Evolutionary conservation across 257 asterid species (phyloP).

Genomic region (Buddleja alternifolia): DNA sequence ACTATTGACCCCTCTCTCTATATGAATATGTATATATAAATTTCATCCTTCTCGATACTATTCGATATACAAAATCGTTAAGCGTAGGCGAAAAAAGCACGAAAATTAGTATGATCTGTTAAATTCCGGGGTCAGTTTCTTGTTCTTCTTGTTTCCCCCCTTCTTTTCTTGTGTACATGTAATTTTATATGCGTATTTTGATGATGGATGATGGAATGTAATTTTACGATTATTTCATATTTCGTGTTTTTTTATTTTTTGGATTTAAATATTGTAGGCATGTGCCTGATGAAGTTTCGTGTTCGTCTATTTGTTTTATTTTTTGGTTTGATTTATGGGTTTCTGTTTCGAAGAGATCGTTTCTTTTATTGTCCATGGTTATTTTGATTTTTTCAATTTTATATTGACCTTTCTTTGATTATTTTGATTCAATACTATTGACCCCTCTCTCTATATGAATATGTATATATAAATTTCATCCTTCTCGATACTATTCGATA

Average conservation of each 20-base stretch:
- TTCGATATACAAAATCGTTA: background rate
- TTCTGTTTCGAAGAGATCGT: background rate
- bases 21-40: background rate
- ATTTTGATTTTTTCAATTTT: background rate
- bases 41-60: constrained; percentile 19
- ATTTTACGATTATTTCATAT: background rate
- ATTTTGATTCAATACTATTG: background rate
- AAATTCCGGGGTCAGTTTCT: constrained; percentile 18
- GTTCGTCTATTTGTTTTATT: background rate
- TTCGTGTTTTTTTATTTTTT: background rate
- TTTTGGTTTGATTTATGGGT: background rate
- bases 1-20: too few species aligned
- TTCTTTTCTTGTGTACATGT: background rate
- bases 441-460: too few species aligned
- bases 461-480: constrained; percentile 1
- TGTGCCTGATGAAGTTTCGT: constrained; percentile 13
- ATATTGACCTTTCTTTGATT: background rate
- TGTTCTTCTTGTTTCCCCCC: background rate
- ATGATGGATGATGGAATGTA: constrained; percentile 14
- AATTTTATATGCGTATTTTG: background rate
- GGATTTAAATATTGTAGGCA: background rate
- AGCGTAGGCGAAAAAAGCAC: background rate
- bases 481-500: constrained; percentile 12
- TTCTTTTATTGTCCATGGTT: background rate
- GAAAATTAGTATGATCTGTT: background rate